phyloP scores from a whole-genome alignment of 352 stramenopile species.

The Chrysophaeum taylorii region DNA sequence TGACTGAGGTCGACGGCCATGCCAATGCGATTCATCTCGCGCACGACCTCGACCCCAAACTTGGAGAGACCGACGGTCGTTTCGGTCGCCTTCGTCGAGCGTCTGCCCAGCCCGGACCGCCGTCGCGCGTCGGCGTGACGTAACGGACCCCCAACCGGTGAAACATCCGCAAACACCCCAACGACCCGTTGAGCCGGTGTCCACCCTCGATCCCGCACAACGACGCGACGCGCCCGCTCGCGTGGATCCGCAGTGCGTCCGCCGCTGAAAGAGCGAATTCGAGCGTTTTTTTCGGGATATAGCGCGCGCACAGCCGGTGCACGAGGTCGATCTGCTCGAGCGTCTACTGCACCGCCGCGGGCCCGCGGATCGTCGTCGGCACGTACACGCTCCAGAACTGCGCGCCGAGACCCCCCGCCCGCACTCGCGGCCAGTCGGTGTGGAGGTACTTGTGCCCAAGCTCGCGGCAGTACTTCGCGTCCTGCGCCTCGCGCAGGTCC shows the following conservation, averaged over 20 bases:
- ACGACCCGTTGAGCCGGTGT: conserved; percentile 20
- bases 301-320: conserved; percentile 20
- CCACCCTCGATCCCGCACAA: conserved; percentile 20
- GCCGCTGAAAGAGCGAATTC: conserved; percentile 16
- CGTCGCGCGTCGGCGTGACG: conserved; percentile 23
- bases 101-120: conserved; percentile 23
- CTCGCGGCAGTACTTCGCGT: neutral
- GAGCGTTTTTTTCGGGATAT: neutral
- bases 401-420: conserved; percentile 15
- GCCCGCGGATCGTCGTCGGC: conserved; percentile 7
- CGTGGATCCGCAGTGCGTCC: conserved; percentile 19
- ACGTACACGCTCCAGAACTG: conserved; percentile 25
- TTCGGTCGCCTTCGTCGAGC: conserved; percentile 10
- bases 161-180: conserved; percentile 19
- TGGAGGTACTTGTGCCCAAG: conserved; percentile 13
- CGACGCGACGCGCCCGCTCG: conserved; percentile 3
- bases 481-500: neutral
- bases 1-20: conserved; percentile 22
- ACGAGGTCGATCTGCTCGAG: conserved; percentile 23
- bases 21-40: conserved; percentile 22
- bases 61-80: conserved; percentile 11
- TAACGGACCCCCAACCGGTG: conserved; percentile 18
- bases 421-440: conserved; percentile 19
- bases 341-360: conserved; percentile 13
- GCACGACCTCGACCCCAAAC: conserved; percentile 18